These are phyloP conservation scores for Termitomyces sp. DNA, from an alignment of 768 basidiomycete genomes.

Conservation along the genomic window DNA sequence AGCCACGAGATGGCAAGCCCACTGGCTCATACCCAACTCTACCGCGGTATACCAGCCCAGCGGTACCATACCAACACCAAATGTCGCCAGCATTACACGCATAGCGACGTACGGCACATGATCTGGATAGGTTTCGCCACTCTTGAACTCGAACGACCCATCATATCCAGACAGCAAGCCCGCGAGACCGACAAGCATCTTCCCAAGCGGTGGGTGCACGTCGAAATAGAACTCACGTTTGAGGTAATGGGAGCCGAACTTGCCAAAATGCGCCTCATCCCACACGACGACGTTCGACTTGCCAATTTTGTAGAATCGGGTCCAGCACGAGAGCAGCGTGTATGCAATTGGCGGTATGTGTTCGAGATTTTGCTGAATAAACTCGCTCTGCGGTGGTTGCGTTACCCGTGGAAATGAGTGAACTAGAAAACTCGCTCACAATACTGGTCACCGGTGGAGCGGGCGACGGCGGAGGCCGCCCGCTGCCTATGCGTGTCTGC, in stretches of 20 bases:
- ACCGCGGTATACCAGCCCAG: constrained; percentile 96
- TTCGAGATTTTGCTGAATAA: constrained; percentile 74
- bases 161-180: constrained; percentile 90
- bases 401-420: constrained; percentile 16
- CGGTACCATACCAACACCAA: constrained; percentile 94
- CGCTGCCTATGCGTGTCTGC: constrained; percentile 42
- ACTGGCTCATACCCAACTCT: constrained; percentile 86
- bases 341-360: constrained; percentile 78
- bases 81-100: constrained; percentile 91
- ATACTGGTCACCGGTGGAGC: constrained; percentile 63
- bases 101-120: constrained; percentile 89
- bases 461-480: constrained; percentile 53
- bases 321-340: constrained; percentile 92
- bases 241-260: constrained; percentile 97
- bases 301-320: constrained; percentile 91
- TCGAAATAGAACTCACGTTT: constrained; percentile 99
- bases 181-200: constrained; percentile 96
- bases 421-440: constrained; percentile 29
- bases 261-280: constrained; percentile 99
- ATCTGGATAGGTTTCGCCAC: constrained; percentile 78
- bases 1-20: constrained; percentile 88
- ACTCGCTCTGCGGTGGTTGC: constrained; percentile 50
- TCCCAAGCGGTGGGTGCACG: constrained; percentile 96
- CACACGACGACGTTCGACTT: constrained; percentile 83
- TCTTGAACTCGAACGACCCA: constrained; percentile 91